Conservation (phyloP, 2,329 filamentous ascomycete genomes). For the Emericellopsis atlantica region DNA sequence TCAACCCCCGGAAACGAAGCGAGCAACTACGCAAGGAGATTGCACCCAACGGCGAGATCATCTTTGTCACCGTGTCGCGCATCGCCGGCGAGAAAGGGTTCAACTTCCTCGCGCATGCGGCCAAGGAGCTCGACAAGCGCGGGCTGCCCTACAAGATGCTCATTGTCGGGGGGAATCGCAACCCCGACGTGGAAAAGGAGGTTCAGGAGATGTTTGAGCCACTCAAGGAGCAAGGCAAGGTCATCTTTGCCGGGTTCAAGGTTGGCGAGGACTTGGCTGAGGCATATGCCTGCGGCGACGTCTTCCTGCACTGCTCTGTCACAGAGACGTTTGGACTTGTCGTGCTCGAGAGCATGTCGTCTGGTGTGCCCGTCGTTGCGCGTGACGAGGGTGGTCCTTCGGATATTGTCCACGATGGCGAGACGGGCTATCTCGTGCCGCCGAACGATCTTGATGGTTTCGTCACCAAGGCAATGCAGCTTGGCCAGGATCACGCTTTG, state of each 20-base stretch:
- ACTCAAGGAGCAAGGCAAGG: slow-evolving; percentile 33
- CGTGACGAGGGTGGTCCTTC: slow-evolving; percentile 58
- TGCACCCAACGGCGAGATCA: slow-evolving; percentile 48
- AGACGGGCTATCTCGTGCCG: slow-evolving; percentile 47
- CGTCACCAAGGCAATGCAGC: slow-evolving; percentile 34
- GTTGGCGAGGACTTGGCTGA: slow-evolving; percentile 47
- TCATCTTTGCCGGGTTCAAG: slow-evolving; percentile 55
- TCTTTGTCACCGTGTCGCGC: slow-evolving; percentile 54
- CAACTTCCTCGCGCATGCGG: slow-evolving; percentile 48
- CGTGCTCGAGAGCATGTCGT: slow-evolving; percentile 59
- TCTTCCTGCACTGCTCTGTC: slow-evolving; percentile 61
- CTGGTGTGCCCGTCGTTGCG: slow-evolving; percentile 55
- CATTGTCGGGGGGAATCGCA: slow-evolving; percentile 57
- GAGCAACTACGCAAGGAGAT: slow-evolving; percentile 37
- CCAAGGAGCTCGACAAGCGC: slow-evolving; percentile 37
- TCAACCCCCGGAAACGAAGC: slow-evolving; percentile 40
- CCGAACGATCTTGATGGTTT: slow-evolving; percentile 48
- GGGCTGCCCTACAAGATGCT: slow-evolving; percentile 50
- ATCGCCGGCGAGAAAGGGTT: slow-evolving; percentile 62
- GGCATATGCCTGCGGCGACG: slow-evolving; percentile 54
- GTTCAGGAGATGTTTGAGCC: slow-evolving; percentile 46
- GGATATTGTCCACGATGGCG: slow-evolving; percentile 48
- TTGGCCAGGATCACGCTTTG: slow-evolving; percentile 31
- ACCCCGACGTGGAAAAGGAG: slow-evolving; percentile 46
- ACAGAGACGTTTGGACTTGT: slow-evolving; percentile 63